Evolutionary conservation across 441 rosid species (phyloP).

Genomic region (Croton setiger): DNA sequence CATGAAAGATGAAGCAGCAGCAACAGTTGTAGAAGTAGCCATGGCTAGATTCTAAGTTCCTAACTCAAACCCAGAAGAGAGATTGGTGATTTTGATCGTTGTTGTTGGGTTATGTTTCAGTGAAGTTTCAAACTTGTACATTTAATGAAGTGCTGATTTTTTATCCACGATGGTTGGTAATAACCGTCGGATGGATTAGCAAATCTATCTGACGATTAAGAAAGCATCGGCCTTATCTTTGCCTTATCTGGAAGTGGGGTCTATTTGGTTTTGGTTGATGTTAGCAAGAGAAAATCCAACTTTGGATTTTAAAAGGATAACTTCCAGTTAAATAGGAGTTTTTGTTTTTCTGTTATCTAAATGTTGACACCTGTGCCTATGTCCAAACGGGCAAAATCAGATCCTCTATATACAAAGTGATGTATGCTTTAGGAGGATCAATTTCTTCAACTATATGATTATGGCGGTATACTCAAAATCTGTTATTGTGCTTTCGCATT

Average conservation of each 20-base stretch:
- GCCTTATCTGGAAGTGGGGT: slow-evolving; percentile 56
- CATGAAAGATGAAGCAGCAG: slow-evolving; percentile 73
- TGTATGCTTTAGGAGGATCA: too few species aligned
- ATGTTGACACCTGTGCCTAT: not conserved
- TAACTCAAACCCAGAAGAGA: not conserved
- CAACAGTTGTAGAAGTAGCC: slow-evolving; percentile 58
- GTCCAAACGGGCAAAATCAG: too few species aligned
- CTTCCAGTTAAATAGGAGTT: not conserved
- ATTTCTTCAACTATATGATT: slow-evolving; percentile 60
- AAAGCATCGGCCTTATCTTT: slow-evolving; percentile 51
- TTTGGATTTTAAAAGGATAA: not conserved
- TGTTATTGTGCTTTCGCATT: slow-evolving; percentile 2
- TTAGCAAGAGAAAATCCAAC: slow-evolving; percentile 19
- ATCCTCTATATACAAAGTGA: too few species aligned
- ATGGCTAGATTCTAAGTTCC: slow-evolving; percentile 7
- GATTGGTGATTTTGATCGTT: not conserved
- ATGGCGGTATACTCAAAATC: slow-evolving; percentile 39
- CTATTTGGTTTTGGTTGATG: slow-evolving; percentile 14
- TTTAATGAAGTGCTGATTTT: slow-evolving; percentile 3
- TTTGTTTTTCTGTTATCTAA: not conserved
- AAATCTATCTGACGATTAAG: slow-evolving; percentile 72
- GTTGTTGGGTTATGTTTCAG: slow-evolving; percentile 3
- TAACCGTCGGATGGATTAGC: slow-evolving; percentile 51
- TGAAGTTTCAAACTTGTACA: slow-evolving; percentile 8
- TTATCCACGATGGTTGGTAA: slow-evolving; percentile 30